Conservation (phyloP, 2,329 filamentous ascomycete genomes). For the Aaosphaeria pasadenensis region DNA sequence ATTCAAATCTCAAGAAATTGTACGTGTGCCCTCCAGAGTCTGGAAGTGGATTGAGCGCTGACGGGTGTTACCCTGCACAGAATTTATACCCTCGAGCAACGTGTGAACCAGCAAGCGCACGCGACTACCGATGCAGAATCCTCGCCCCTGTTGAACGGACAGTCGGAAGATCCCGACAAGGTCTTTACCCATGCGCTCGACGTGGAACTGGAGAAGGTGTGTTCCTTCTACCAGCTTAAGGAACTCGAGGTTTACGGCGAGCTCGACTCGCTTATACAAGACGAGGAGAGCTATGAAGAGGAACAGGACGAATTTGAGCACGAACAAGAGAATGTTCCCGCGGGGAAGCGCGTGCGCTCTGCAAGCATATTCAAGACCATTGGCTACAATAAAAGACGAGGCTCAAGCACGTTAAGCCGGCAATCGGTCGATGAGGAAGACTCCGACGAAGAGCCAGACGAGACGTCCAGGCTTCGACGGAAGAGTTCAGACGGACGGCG, state of each 20-base stretch:
- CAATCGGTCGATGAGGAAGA: slow-evolving; percentile 52
- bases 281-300: slow-evolving; percentile 67
- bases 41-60: slow-evolving; percentile 10
- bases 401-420: slow-evolving; percentile 37
- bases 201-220: slow-evolving; percentile 89
- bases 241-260: slow-evolving; percentile 84
- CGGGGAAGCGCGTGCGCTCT: slow-evolving; percentile 39
- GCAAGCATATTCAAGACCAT: slow-evolving; percentile 55
- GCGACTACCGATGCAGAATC: slow-evolving; percentile 70
- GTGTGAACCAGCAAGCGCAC: slow-evolving; percentile 60
- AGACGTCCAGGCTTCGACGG: slow-evolving; percentile 40
- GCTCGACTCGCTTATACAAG: slow-evolving; percentile 70
- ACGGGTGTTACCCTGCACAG: slow-evolving; percentile 45
- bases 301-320: slow-evolving; percentile 43
- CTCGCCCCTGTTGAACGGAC: slow-evolving; percentile 71
- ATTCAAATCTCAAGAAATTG: slow-evolving; percentile 99
- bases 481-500: slow-evolving; percentile 14
- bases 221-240: slow-evolving; percentile 84
- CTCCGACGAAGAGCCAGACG: slow-evolving; percentile 61
- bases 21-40: slow-evolving; percentile 46
- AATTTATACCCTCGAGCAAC: slow-evolving; percentile 93
- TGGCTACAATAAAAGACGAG: slow-evolving; percentile 45
- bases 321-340: slow-evolving; percentile 36
- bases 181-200: slow-evolving; percentile 81
- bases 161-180: slow-evolving; percentile 67